Evolutionary conservation across 306 rosid species (phyloP).

Genomic region (Casuarina equisetifolia): DNA sequence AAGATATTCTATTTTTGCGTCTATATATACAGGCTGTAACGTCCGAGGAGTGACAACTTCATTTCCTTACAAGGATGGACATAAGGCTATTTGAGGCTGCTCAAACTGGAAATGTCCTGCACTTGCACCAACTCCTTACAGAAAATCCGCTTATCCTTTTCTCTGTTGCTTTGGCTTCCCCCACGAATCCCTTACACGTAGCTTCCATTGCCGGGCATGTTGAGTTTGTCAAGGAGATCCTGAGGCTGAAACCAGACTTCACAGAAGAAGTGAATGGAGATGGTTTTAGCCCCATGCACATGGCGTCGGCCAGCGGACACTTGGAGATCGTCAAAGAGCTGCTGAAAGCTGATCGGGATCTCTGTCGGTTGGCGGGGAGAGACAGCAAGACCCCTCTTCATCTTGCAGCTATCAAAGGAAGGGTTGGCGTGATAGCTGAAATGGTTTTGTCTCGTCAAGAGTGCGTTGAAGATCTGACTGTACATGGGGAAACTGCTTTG

Average conservation of each 20-base stretch:
- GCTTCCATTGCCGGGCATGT: slow-evolving; percentile 14
- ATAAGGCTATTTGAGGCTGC: slow-evolving; percentile 16
- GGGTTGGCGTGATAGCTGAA: slow-evolving; percentile 23
- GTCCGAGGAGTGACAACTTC: not conserved
- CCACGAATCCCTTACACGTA: slow-evolving; percentile 20
- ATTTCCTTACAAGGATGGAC: slow-evolving; percentile 1
- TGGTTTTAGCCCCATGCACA: slow-evolving; percentile 33
- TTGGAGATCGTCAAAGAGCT: slow-evolving; percentile 33
- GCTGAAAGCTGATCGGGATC: slow-evolving; percentile 20
- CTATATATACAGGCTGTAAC: too few species aligned
- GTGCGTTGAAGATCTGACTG: slow-evolving; percentile 26
- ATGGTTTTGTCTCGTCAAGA: slow-evolving; percentile 33
- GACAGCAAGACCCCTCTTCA: slow-evolving; percentile 37
- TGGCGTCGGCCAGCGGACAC: slow-evolving; percentile 33
- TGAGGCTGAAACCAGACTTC: slow-evolving; percentile 24
- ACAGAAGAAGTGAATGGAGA: slow-evolving; percentile 21
- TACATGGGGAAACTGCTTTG: slow-evolving; percentile 26
- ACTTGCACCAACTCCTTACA: slow-evolving; percentile 14
- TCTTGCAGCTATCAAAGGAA: slow-evolving; percentile 33
- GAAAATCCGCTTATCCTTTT: slow-evolving; percentile 13
- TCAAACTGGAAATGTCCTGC: slow-evolving; percentile 11
- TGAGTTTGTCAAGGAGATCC: slow-evolving; percentile 22
- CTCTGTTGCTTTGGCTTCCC: not conserved
- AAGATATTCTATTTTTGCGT: not conserved
- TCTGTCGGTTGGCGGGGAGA: slow-evolving; percentile 30